Evolutionary conservation across 2,329 filamentous ascomycete species (phyloP), one percentile per base, ranked within the genome.

Genomic region (Ophiocordyceps camponoti-rufipedis): DNA sequence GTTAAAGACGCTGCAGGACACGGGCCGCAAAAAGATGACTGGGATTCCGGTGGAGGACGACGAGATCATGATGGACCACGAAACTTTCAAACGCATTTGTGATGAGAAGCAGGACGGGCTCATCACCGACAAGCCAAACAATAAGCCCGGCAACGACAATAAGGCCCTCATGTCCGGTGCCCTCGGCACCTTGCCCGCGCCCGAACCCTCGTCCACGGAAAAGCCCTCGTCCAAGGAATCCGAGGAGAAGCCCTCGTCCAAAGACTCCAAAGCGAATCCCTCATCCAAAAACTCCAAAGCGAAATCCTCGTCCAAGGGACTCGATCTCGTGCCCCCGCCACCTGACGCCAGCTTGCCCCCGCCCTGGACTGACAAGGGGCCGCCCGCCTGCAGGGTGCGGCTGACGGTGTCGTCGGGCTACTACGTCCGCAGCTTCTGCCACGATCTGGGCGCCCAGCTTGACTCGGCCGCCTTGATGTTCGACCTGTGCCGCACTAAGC

Each of bases 381-480:
- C 86, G 1, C 78, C 89, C 1, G 91, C 89, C 1, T 84, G 77
- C 43, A 82, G 77, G 56, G 77, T 98, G 48, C 80, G 83, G 47
- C 86, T 98, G 76, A 94, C 85, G 1, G 89, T 95, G 44, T 87
- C 87, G 2, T 94, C 87, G 0, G 91, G 91, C 38, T 98, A 95
- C 69, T 98, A 98, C 61, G 88, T 98, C 13, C 82, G 91, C 50
- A 93, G 84, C 47, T 78, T 98, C 53, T 88, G 86, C 54, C 87
- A 96, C 58, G 91, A 98, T 56, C 72, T 98, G 4, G 91, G 89
- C 19, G 70, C 79, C 52, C 86, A 85, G 53, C 71, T 95, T 13
- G 78, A 75, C 45, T 94, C 86, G 12, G 78, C 85, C 23, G 91
- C 75, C 32, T 71, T 91, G 52, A 96, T 98, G 89, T 78, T 84